phyloP scores from a whole-genome alignment of 495 filamentous ascomycete species.

The Trichoderma asperelloides region DNA sequence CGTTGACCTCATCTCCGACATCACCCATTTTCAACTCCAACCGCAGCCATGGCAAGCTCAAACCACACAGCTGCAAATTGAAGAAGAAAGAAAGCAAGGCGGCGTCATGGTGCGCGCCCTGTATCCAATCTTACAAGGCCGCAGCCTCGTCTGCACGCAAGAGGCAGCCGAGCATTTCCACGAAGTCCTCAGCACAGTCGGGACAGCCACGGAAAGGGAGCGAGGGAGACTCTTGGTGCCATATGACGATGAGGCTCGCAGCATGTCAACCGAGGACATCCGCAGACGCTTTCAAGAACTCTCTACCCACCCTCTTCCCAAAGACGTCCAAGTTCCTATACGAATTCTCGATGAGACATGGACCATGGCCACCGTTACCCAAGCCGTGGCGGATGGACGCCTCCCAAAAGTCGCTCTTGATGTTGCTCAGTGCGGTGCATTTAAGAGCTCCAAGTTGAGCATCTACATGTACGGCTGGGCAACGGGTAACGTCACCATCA shows the following conservation, averaged over 20 bases:
- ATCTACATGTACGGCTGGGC: constrained; percentile 67
- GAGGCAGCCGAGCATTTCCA: constrained; percentile 55
- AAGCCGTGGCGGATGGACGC: constrained; percentile 8
- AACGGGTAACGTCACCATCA: constrained; percentile 50
- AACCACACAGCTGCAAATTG: constrained; percentile 55
- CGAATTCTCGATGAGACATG: constrained; percentile 15
- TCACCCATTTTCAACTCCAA: constrained; percentile 49
- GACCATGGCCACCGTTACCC: constrained; percentile 9
- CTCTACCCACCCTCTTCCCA: constrained; percentile 19
- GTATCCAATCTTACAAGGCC: constrained; percentile 50
- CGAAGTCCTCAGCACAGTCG: constrained; percentile 59
- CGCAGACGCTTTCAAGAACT: constrained; percentile 18
- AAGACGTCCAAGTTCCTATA: constrained; percentile 22
- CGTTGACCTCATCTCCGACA: constrained; percentile 61
- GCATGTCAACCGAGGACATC: background rate
- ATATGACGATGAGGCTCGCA: background rate
- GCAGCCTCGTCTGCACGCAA: constrained; percentile 50
- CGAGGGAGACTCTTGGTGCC: constrained; percentile 48
- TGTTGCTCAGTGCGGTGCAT: constrained; percentile 27
- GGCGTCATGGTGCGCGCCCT: constrained; percentile 51
- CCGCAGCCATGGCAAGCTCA: constrained; percentile 39
- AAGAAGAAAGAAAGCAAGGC: constrained; percentile 47
- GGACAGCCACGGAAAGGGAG: constrained; percentile 51
- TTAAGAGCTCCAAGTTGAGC: constrained; percentile 54
- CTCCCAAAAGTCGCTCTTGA: constrained; percentile 15